Percentiles rank a stretch among this genome's conserved stretches.
Conservation (phyloP, 441 rosid species). For the Adansonia gregorii region DNA sequence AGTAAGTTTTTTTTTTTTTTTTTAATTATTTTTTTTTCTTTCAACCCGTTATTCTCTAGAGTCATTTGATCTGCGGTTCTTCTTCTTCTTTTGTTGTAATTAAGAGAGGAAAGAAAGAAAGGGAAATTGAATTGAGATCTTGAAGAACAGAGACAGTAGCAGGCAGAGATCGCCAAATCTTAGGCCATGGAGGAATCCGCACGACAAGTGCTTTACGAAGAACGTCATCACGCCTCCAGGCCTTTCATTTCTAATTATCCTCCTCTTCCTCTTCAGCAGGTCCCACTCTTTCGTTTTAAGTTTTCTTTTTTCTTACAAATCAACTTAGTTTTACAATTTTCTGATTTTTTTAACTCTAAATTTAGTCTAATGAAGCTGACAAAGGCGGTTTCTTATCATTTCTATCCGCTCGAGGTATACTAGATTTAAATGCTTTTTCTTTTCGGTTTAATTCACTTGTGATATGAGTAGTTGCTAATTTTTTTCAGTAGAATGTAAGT, state of each 20-base stretch:
- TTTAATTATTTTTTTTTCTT: not conserved
- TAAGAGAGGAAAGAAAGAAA: not conserved
- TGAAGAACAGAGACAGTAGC: not conserved
- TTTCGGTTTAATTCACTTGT: slow-evolving; percentile 18
- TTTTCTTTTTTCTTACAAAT: not conserved
- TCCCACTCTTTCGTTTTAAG: slow-evolving; percentile 28
- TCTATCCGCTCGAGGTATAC: slow-evolving; percentile 53
- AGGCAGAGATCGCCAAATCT: too few species aligned
- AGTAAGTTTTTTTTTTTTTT: not conserved
- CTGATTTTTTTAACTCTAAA: slow-evolving; percentile 5
- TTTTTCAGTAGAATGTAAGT: slow-evolving; percentile 14
- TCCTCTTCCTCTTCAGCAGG: slow-evolving; percentile 64
- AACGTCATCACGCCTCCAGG: slow-evolving; percentile 66
- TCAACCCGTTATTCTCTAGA: not conserved
- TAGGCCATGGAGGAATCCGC: slow-evolving; percentile 38
- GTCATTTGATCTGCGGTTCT: not conserved
- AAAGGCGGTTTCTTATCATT: slow-evolving; percentile 35
- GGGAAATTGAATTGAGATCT: not conserved
- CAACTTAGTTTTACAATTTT: slow-evolving; percentile 25
- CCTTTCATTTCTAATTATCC: slow-evolving; percentile 64
- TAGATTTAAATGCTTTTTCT: slow-evolving; percentile 15
- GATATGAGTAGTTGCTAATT: not conserved
- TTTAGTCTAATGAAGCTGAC: slow-evolving; percentile 48
- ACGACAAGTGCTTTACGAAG: slow-evolving; percentile 64
- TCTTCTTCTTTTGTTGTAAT: not conserved